phyloP scores from a whole-genome alignment of 805 yeast species.

The Scheffersomyces ergatensis region DNA sequence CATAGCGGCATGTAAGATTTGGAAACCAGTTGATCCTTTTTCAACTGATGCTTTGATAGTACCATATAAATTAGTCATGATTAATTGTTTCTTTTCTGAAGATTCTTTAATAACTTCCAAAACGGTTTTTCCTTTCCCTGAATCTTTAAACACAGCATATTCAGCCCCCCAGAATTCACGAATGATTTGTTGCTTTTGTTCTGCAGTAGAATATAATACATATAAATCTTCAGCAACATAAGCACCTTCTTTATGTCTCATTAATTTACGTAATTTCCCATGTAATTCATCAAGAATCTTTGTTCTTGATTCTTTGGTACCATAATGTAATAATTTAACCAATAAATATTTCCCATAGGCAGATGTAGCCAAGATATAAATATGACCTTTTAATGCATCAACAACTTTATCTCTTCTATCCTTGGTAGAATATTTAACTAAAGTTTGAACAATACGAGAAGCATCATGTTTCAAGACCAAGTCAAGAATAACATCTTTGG shows the following conservation, averaged over 20 bases:
- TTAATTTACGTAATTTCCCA: slow-evolving; percentile 84
- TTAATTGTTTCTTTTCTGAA: slow-evolving; percentile 74
- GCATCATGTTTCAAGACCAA: slow-evolving; percentile 95
- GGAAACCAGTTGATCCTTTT: slow-evolving; percentile 96
- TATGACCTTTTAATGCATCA: slow-evolving; percentile 67
- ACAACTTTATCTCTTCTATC: slow-evolving; percentile 75
- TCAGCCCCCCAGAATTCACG: slow-evolving; percentile 97
- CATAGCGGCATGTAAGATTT: slow-evolving; percentile 95
- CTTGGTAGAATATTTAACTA: slow-evolving; percentile 80
- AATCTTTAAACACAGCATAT: slow-evolving; percentile 83
- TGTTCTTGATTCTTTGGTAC: slow-evolving; percentile 77
- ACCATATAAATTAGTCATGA: slow-evolving; percentile 72
- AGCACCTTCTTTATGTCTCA: slow-evolving; percentile 98
- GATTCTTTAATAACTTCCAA: slow-evolving; percentile 64
- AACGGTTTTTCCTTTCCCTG: slow-evolving; percentile 61
- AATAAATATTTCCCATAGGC: slow-evolving; percentile 91
- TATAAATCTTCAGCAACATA: slow-evolving; percentile 93
- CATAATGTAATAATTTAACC: slow-evolving; percentile 88
- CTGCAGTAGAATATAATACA: slow-evolving; percentile 78
- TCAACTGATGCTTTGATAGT: slow-evolving; percentile 89
- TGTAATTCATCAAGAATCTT: slow-evolving; percentile 79
- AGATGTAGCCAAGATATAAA: slow-evolving; percentile 80
- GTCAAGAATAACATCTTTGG: slow-evolving; percentile 75
- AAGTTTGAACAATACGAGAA: slow-evolving; percentile 91
- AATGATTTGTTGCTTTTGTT: slow-evolving; percentile 86